A percentile compares a stretch with the other conserved stretches of the same genome.
Conservation (phyloP, 1,284 basidiomycete species). For the Schizophyllum commune region DNA sequence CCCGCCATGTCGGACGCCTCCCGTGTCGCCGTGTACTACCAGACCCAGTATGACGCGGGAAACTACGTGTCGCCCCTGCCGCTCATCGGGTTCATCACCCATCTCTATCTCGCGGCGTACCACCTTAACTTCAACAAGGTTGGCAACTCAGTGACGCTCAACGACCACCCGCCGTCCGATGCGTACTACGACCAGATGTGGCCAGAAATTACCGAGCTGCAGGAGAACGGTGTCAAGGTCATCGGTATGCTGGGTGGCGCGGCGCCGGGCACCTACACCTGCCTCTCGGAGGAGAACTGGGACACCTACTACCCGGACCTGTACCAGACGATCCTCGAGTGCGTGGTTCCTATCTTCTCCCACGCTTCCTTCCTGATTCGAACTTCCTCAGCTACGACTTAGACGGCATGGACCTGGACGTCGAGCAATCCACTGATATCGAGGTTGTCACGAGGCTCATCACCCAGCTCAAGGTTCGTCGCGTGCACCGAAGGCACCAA, state of each 20-base stretch:
- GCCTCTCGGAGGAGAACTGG: conserved; percentile 11
- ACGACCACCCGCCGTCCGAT: conserved; percentile 7
- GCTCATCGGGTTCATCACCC: conserved; percentile 14
- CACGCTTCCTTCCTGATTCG: not conserved
- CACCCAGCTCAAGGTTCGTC: conserved; percentile 11
- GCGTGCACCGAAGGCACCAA: not conserved
- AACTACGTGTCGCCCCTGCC: conserved; percentile 14
- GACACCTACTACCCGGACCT: conserved; percentile 16
- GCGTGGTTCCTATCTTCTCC: not conserved
- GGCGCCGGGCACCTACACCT: conserved; percentile 15
- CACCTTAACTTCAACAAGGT: conserved; percentile 15
- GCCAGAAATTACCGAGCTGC: conserved; percentile 13
- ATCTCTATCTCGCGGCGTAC: conserved; percentile 17
- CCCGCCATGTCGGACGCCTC: conserved; percentile 5
- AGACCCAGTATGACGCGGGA: conserved; percentile 14
- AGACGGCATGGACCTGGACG: conserved; percentile 19
- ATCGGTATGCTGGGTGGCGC: conserved; percentile 18
- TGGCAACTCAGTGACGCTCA: conserved; percentile 5
- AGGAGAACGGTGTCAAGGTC: conserved; percentile 14
- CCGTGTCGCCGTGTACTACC: conserved; percentile 18
- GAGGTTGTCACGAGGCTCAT: conserved; percentile 11
- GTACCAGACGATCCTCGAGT: conserved; percentile 9
- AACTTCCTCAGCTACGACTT: conserved; percentile 11
- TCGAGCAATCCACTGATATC: conserved; percentile 13
- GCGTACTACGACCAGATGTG: conserved; percentile 15